These are phyloP conservation scores for Medicago lupulina DNA, from an alignment of 306 rosid species.

Conservation along the genomic window DNA sequence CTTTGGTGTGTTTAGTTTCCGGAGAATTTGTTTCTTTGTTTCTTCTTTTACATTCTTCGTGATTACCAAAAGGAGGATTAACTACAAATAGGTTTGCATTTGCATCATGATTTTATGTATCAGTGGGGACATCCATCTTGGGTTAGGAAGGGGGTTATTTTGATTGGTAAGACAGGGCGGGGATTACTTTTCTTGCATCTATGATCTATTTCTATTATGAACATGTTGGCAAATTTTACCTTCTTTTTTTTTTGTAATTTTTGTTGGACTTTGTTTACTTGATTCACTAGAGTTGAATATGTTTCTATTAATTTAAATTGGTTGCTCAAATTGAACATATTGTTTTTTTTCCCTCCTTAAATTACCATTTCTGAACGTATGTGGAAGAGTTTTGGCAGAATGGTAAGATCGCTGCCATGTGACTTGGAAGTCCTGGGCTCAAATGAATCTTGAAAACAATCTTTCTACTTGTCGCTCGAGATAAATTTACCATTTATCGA, in stretches of 20 bases:
- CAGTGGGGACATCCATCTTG: neutral
- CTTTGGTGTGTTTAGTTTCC: neutral
- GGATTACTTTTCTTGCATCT: neutral
- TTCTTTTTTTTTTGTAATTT: neutral
- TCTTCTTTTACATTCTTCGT: neutral
- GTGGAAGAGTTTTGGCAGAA: neutral
- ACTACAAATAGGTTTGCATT: neutral
- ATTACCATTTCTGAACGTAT: neutral
- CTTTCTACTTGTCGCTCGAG: neutral
- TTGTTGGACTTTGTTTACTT: neutral
- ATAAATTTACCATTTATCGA: too few species aligned
- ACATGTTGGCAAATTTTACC: neutral
- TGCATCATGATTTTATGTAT: neutral
- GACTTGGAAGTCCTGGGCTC: neutral
- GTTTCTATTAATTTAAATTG: neutral
- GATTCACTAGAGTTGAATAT: neutral
- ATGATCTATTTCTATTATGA: neutral
- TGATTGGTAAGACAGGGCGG: neutral
- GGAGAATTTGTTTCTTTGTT: neutral
- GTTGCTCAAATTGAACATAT: conserved; percentile 5
- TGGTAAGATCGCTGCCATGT: neutral
- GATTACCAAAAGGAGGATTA: neutral
- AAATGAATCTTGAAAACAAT: neutral
- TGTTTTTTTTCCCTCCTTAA: neutral
- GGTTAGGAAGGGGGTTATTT: neutral